These are phyloP conservation scores for Corchorus olitorius DNA, from an alignment of 345 rosid genomes.

Conservation along the genomic window DNA sequence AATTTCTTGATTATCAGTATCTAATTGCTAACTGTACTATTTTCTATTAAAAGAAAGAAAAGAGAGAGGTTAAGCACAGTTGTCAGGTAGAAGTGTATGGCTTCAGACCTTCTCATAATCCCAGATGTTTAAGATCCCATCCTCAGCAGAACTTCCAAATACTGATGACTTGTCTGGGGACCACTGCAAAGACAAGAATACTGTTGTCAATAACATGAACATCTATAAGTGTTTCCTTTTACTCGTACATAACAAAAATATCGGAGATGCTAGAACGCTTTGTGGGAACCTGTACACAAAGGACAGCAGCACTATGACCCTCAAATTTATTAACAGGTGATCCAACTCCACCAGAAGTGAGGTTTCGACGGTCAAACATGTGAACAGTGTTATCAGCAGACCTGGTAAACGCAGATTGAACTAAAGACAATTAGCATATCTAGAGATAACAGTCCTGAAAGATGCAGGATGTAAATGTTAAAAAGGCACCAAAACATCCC, in stretches of 20 bases:
- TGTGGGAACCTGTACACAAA: slow-evolving; percentile 74
- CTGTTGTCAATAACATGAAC: slow-evolving; percentile 5
- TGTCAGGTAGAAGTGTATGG: slow-evolving; percentile 1
- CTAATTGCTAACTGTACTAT: background rate
- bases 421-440: background rate
- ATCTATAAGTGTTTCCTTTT: background rate
- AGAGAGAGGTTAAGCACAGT: background rate
- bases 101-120: slow-evolving; percentile 75
- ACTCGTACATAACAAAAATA: background rate
- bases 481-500: slow-evolving; percentile 6
- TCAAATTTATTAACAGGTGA: slow-evolving; percentile 69
- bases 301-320: slow-evolving; percentile 86
- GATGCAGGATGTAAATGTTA: background rate
- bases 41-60: background rate
- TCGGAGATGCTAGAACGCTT: background rate
- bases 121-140: slow-evolving; percentile 89
- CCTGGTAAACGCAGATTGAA: slow-evolving; percentile 23
- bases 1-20: background rate
- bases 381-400: slow-evolving; percentile 55
- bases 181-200: slow-evolving; percentile 53
- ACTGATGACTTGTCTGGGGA: slow-evolving; percentile 86
- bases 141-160: slow-evolving; percentile 96
- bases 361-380: slow-evolving; percentile 60
- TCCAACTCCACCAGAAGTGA: slow-evolving; percentile 59
- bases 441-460: background rate